A percentile compares a stretch with the other conserved stretches of the same genome.
phyloP scores from a whole-genome alignment of 805 yeast genomes.

The Metschnikowia santaceciliae region DNA sequence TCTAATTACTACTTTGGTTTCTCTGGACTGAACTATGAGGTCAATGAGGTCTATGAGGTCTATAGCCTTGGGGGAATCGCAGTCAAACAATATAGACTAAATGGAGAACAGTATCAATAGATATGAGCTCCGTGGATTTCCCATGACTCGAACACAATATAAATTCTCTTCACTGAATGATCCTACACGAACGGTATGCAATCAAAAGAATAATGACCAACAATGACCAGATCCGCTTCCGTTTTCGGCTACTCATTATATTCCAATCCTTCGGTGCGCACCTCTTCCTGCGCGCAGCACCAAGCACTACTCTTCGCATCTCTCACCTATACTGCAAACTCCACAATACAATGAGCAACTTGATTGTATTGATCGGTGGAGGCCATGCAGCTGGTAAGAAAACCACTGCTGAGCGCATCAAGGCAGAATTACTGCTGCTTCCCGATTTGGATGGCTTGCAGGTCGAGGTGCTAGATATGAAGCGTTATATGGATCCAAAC shows the following conservation, averaged over 20 bases:
- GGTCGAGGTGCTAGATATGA: conserved; percentile 43
- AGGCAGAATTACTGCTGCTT: conserved; percentile 21
- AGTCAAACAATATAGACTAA: no score
- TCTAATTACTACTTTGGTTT: no score
- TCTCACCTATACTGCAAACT: not conserved
- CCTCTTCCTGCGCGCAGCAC: not conserved
- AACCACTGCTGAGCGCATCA: conserved; percentile 36
- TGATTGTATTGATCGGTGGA: conserved; percentile 53
- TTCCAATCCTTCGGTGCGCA: not conserved
- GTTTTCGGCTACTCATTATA: not conserved
- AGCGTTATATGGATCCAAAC: conserved; percentile 26
- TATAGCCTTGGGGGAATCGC: no score
- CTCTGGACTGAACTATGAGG: no score
- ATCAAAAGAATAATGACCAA: no score
- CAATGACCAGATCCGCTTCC: no score
- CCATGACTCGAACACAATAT: no score
- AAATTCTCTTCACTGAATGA: no score
- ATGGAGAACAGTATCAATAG: no score
- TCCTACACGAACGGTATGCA: no score
- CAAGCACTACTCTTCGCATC: not conserved
- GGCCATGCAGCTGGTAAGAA: conserved; percentile 59
- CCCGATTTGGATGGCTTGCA: conserved; percentile 13
- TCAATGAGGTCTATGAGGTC: no score
- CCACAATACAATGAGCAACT: conserved; percentile 7
- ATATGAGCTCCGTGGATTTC: no score